These are phyloP conservation scores for Sarocladium strictum DNA, from an alignment of 2,329 filamentous ascomycete species.

Conservation along the genomic window DNA sequence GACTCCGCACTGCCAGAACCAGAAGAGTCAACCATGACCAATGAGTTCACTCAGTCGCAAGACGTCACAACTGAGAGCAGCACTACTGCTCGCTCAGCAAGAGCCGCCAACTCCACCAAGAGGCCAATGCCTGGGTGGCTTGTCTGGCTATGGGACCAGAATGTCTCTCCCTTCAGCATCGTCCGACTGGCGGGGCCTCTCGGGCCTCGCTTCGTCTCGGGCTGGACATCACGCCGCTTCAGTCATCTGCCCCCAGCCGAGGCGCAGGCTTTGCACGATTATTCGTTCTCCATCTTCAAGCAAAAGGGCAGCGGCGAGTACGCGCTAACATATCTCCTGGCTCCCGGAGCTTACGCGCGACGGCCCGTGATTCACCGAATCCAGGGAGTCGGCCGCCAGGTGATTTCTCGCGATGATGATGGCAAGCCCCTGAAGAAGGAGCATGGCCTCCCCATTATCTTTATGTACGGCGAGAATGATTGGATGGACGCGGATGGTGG, in stretches of 20 bases:
- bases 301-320: slow-evolving; percentile 93
- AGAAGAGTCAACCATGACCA: slow-evolving; percentile 62
- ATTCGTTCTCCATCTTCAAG: slow-evolving; percentile 90
- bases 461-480: slow-evolving; percentile 97
- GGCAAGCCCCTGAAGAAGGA: slow-evolving; percentile 29
- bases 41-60: slow-evolving; percentile 76
- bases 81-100: slow-evolving; percentile 24
- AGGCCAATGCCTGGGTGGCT: slow-evolving; percentile 77
- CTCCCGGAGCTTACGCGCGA: slow-evolving; percentile 87
- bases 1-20: slow-evolving; percentile 75
- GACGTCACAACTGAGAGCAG: slow-evolving; percentile 37
- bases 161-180: slow-evolving; percentile 89
- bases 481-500: slow-evolving; percentile 98
- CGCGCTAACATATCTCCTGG: slow-evolving; percentile 84
- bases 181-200: slow-evolving; percentile 84
- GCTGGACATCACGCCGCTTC: slow-evolving; percentile 91
- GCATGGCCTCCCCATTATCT: slow-evolving; percentile 73
- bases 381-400: slow-evolving; percentile 76
- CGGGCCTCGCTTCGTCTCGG: slow-evolving; percentile 85
- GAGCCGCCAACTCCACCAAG: slow-evolving; percentile 27
- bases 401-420: slow-evolving; percentile 26
- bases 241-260: slow-evolving; percentile 78
- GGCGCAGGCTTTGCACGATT: slow-evolving; percentile 80
- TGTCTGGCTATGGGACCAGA: slow-evolving; percentile 92
- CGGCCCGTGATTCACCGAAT: slow-evolving; percentile 84